Conservation (phyloP, 345 rosid genomes). For the Aquilaria malaccensis region DNA sequence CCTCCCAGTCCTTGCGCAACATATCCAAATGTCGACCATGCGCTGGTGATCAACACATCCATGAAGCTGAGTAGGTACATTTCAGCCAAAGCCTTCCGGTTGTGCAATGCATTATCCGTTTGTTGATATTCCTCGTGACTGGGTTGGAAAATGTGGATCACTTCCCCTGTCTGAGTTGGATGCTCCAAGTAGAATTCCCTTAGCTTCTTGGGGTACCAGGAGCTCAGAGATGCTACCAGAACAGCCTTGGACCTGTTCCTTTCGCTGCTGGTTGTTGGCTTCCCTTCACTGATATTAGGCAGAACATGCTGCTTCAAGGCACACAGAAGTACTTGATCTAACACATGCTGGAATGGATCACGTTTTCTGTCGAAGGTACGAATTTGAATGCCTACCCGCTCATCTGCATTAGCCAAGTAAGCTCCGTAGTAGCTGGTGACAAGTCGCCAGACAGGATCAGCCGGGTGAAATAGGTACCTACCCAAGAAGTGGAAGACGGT, state of each 20-base stretch:
- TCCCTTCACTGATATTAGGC: constrained; percentile 32
- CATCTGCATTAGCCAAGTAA: constrained; percentile 50
- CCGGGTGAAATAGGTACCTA: constrained; percentile 67
- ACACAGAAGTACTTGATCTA: constrained; percentile 59
- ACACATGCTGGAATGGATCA: constrained; percentile 49
- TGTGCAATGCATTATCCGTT: constrained; percentile 41
- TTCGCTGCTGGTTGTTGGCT: constrained; percentile 18
- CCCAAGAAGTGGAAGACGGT: constrained; percentile 65
- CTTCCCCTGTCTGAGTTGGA: constrained; percentile 44
- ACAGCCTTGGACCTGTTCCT: constrained; percentile 32
- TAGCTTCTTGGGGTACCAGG: constrained; percentile 46
- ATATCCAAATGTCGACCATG: constrained; percentile 77
- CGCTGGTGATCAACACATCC: constrained; percentile 51
- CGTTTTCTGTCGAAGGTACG: constrained; percentile 42
- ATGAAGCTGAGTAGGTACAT: constrained; percentile 59
- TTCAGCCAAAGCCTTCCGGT: constrained; percentile 59
- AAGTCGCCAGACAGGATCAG: constrained; percentile 64
- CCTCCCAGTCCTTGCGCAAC: constrained; percentile 80
- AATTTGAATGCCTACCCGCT: constrained; percentile 54
- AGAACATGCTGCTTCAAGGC: constrained; percentile 42
- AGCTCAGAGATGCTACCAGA: constrained; percentile 42
- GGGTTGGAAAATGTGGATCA: constrained; percentile 52
- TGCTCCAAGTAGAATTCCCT: constrained; percentile 56
- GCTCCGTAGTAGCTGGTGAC: constrained; percentile 45
- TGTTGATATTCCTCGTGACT: constrained; percentile 64